Base-by-base conservation (phyloP, 805 yeast genomes). In the Yamadazyma tumulicola region DNA sequence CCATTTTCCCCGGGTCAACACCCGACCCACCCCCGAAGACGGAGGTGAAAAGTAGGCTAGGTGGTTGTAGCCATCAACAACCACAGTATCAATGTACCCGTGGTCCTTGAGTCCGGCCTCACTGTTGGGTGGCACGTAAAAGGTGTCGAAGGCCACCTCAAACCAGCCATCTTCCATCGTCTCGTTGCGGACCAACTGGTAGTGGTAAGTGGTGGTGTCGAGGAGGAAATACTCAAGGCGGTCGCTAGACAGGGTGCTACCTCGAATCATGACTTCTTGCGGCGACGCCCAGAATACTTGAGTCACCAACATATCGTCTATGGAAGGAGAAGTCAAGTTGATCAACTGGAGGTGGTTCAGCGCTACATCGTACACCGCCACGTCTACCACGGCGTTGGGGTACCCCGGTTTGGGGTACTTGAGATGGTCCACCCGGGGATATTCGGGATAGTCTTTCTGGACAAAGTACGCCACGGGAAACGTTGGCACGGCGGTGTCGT, bases 31-130 rank as follows among this genome's bases (percentile, higher is more conserved):
- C 0, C 59, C 47, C 21, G 71, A 52, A 4, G 58, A 50, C 2
- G 87, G 77, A 4, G 95, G 93, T 2, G 85, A 66, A 54, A 78
- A 93, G 57, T 83, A 89, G 0, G 88, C 97, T 43, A 93, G 65
- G 57, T 93, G 98, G 41, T 73, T 75, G 53, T 57, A 81, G 0
- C 83, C 81, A 41, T 75, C 64, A 21, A 65, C 68, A 12, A 72
- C 77, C 10, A 77, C 68, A 1, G 89, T 72, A 55, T 93, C 98
- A 38, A 93, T 74, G 57, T 93, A 93, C 0, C 91, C 91, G 39
- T 67, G 69, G 29, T 66, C 58, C 15, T 57, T 44, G 22, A 67
- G 48, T 9, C 69, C 69, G 21, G 48, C 32, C 4, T 56, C 27
- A 22, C 55, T 57, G 33, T 65, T 57, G 35, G 54, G 52, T 2